A percentile compares a stretch with the other conserved stretches of the same genome.
These are phyloP conservation scores for Fraxinus velutina DNA, from an alignment of 305 asterid species.

Conservation along the genomic window DNA sequence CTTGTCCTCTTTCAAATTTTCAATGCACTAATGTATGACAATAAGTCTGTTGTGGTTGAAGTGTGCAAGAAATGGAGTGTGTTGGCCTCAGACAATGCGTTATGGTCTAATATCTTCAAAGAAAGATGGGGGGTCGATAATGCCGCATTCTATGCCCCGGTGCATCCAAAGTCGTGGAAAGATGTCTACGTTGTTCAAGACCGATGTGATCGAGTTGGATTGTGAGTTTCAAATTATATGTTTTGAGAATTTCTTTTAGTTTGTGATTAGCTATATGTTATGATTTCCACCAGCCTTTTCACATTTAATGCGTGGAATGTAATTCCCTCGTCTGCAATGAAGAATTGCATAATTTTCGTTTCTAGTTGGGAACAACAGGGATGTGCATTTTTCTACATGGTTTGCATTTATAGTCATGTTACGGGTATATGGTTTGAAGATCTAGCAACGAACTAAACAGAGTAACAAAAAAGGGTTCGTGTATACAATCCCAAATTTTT, in stretches of 20 bases:
- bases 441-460: background rate
- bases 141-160: constrained; percentile 55
- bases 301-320: background rate
- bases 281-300: background rate
- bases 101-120: constrained; percentile 61
- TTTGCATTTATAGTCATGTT: background rate
- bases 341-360: background rate
- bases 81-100: constrained; percentile 46
- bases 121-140: constrained; percentile 69
- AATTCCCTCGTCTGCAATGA: background rate
- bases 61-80: constrained; percentile 84
- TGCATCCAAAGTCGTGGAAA: constrained; percentile 59
- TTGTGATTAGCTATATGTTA: background rate
- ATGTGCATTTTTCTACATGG: background rate
- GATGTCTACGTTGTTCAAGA: constrained; percentile 65
- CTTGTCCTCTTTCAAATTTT: background rate
- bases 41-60: constrained; percentile 30
- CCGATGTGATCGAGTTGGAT: constrained; percentile 74
- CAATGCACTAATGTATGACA: background rate
- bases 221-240: constrained; percentile 42
- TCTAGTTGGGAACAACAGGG: background rate
- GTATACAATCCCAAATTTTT: background rate
- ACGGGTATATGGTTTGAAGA: background rate
- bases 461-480: background rate
- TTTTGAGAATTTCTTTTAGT: background rate